Base-by-base conservation (phyloP, 2,329 filamentous ascomycete species). In the Didymella arachidicola region DNA sequence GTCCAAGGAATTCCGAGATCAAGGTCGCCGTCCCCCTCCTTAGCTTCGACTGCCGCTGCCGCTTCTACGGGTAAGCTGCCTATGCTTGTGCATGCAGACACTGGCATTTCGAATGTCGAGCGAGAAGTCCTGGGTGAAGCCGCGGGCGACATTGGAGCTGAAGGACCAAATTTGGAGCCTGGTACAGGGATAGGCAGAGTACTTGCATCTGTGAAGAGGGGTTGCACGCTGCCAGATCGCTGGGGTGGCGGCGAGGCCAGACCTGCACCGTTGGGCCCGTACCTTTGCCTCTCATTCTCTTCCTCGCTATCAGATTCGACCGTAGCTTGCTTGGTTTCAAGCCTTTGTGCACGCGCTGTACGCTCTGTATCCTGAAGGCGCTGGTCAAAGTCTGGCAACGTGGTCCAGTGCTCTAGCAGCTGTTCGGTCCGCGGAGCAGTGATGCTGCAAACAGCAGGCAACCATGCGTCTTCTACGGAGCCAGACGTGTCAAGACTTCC, bases 1-100 rank as follows among this genome's bases (percentile, higher is more conserved):
- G 64, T 67, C 76, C 76, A 78, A 4, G 76, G 76, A 22, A 78
- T 77, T 34, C 70, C 70, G 1, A 77, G 64, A 19, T 73, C 65
- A 0, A 70, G 47, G 18, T 71, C 72, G 12, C 69, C 65, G 25
- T 74, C 72, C 42, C 72, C 67, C 34, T 73, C 69, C 32, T 74
- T 70, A 8, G 71, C 70, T 60, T 71, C 68, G 2, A 73, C 60
- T 29, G 72, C 74, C 12, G 71, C 72, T 30, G 70, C 67, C 12
- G 72, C 72, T 57, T 70, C 69, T 2, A 72, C 64, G 4, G 73
- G 73, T 2, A 73, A 60, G 22, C 59, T 71, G 8, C 59, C 57
- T 41, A 72, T 63, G 51, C 70, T 74, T 2, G 67, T 57, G 1
- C 67, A 62, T 32, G 72, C 69, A 4, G 73, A 75, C 7, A 58